Conservation (phyloP, 148 eudicot species). For the Arbutus unedo region DNA sequence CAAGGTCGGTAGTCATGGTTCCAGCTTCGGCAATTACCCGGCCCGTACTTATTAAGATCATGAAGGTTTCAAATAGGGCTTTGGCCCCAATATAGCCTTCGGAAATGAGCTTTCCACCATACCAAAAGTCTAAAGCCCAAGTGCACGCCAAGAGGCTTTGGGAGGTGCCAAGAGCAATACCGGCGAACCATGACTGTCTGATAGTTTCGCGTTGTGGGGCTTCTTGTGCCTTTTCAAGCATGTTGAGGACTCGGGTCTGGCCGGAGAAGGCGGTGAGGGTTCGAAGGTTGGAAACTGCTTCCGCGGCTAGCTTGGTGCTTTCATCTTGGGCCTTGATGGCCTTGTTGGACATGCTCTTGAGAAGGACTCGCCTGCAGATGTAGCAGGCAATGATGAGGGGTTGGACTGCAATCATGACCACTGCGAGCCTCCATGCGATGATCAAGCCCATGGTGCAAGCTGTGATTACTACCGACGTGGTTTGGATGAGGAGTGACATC, state of each 20-base stretch:
- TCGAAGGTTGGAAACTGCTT: neutral
- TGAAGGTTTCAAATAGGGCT: neutral
- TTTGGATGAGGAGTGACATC: slow-evolving; percentile 1
- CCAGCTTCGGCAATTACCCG: neutral
- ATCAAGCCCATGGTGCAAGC: neutral
- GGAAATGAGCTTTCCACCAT: neutral
- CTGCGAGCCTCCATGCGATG: slow-evolving; percentile 6
- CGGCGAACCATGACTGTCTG: neutral
- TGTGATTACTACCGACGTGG: neutral
- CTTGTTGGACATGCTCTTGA: neutral
- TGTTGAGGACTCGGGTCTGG: neutral
- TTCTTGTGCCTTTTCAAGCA: neutral
- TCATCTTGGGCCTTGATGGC: neutral
- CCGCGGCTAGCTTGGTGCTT: slow-evolving; percentile 5
- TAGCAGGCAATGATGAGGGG: neutral
- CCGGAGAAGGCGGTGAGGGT: neutral
- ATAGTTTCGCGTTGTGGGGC: neutral
- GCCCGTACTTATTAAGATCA: neutral
- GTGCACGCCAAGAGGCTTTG: neutral
- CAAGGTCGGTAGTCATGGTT: slow-evolving; percentile 1
- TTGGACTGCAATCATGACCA: slow-evolving; percentile 1
- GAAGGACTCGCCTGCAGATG: neutral
- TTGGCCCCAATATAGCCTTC: neutral
- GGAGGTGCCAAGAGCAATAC: neutral
- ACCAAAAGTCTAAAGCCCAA: slow-evolving; percentile 2